These are phyloP conservation scores for Coniochaeta ligniaria DNA, from an alignment of 2,329 filamentous ascomycete species.

Conservation along the genomic window DNA sequence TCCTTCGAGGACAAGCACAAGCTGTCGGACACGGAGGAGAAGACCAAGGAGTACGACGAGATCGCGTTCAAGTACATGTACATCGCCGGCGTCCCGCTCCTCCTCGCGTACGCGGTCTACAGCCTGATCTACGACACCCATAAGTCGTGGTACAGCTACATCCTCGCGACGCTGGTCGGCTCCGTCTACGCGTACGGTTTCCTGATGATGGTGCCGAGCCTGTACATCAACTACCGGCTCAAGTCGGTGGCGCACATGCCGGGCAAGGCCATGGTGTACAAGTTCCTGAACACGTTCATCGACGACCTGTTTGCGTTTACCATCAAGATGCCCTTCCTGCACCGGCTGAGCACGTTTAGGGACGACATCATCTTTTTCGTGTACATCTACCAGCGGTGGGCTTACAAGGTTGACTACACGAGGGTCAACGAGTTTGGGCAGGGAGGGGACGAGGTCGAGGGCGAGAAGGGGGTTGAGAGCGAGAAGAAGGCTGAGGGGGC, in stretches of 20 bases:
- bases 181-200: slow-evolving; percentile 98
- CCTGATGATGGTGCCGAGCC: slow-evolving; percentile 94
- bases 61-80: slow-evolving; percentile 98
- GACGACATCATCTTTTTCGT: slow-evolving; percentile 99
- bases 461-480: slow-evolving; percentile 65
- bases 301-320: slow-evolving; percentile 98
- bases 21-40: slow-evolving; percentile 89
- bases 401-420: slow-evolving; percentile 85
- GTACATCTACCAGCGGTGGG: slow-evolving; percentile 90
- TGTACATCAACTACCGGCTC: slow-evolving; percentile 99
- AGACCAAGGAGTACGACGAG: slow-evolving; percentile 97
- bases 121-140: slow-evolving; percentile 87
- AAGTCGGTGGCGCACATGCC: slow-evolving; percentile 97
- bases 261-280: slow-evolving; percentile 92
- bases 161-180: slow-evolving; percentile 90
- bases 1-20: slow-evolving; percentile 95
- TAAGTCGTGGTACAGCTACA: slow-evolving; percentile 97
- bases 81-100: slow-evolving; percentile 78
- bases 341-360: slow-evolving; percentile 83
- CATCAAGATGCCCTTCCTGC: slow-evolving; percentile 96
- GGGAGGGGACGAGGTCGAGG: slow-evolving; percentile 86
- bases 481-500: slow-evolving; percentile 27
- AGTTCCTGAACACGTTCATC: slow-evolving; percentile 98
- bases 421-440: slow-evolving; percentile 98
- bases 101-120: slow-evolving; percentile 85